Evolutionary conservation across 2,329 filamentous ascomycete species (phyloP), one percentile per base, ranked within the genome.

Genomic region (Microascus cirrosus): DNA sequence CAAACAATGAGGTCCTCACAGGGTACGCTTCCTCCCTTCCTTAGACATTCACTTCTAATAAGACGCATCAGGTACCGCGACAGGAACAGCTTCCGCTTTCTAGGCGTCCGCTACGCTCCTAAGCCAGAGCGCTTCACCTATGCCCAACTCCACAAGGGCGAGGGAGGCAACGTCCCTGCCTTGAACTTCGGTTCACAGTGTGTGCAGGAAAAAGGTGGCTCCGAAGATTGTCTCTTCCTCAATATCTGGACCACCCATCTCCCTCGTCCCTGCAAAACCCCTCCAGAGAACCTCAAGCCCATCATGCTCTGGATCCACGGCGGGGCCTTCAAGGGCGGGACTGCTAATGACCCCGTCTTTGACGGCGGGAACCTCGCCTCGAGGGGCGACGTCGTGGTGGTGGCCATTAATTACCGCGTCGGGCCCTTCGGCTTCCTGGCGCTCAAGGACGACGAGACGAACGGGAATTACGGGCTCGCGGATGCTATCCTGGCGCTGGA

Each of bases 361-460:
- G 79, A 84, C 60, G 80, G 70, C 3, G 68, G 72, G 3, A 70
- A 70, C 50, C 69, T 83, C 12, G 63, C 85, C 0, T 57, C 65
- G 1, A 72, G 73, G 18, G 79, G 75, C 2, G 66, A 81, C 42
- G 60, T 93, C 61, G 72, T 95, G 53, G 89, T 85, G 57, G 88
- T 93, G 0, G 80, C 85, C 0, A 83, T 92, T 65, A 92, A 91
- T 71, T 92, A 95, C 70, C 84, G 88, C 1, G 74, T 89, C 0
- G 86, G 81, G 8, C 87, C 83, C 0, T 91, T 90, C 60, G 89
- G 88, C 0, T 91, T 90, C 71, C 66, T 91, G 67, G 77, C 90
- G 51, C 73, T 85, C 3, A 74, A 76, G 4, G 86, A 89, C 60
- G 86, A 86, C 1, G 78, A 84, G 2, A 67, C 68, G 0, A 72